phyloP scores from a whole-genome alignment of 768 basidiomycete species.

The Boletellus ananiceps region DNA sequence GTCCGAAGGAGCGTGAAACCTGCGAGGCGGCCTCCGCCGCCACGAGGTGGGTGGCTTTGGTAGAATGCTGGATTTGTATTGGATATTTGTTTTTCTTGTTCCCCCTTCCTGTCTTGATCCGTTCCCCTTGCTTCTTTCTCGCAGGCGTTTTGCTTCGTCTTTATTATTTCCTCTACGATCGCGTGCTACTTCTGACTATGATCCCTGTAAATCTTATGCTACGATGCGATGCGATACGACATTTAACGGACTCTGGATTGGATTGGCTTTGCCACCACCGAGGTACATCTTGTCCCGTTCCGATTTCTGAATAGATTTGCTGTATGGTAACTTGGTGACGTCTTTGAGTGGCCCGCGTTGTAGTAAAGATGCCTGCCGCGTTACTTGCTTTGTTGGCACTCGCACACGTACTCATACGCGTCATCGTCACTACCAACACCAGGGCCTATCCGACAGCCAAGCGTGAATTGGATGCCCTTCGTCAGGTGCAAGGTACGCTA shows the following conservation, averaged over 20 bases:
- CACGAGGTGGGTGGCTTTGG: conserved; percentile 56
- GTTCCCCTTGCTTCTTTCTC: conserved; percentile 24
- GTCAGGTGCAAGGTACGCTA: conserved; percentile 23
- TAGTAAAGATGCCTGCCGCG: too few species aligned
- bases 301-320: conserved; percentile 6
- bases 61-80: conserved; percentile 26
- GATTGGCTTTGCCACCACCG: conserved; percentile 1
- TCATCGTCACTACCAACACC: background rate
- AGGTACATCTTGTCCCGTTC: background rate
- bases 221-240: conserved; percentile 28
- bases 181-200: conserved; percentile 9
- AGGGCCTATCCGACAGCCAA: background rate
- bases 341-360: too few species aligned
- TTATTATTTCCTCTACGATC: conserved; percentile 3
- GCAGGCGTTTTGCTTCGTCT: conserved; percentile 19
- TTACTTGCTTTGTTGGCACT: too few species aligned
- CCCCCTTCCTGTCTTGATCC: conserved; percentile 13
- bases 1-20: conserved; percentile 41
- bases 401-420: too few species aligned
- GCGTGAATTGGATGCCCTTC: conserved; percentile 23
- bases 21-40: conserved; percentile 46
- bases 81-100: conserved; percentile 35
- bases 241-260: conserved; percentile 19
- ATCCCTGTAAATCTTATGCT: conserved; percentile 15
- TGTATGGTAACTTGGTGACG: background rate